Base-by-base conservation (phyloP, 2,329 filamentous ascomycete genomes). In the Ceratocystis colombiana region DNA sequence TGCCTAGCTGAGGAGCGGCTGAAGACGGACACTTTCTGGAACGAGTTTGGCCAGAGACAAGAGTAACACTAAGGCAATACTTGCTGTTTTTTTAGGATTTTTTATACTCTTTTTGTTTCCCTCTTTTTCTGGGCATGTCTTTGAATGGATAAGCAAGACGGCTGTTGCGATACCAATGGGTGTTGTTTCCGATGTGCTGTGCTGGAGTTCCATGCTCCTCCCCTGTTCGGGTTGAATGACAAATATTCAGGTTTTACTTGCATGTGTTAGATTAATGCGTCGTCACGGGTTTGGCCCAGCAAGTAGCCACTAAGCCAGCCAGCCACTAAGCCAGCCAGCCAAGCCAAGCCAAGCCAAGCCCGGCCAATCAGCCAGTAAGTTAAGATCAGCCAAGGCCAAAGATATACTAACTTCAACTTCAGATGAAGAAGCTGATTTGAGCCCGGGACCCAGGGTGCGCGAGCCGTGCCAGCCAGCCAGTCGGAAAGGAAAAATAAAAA, bases 11-110 rank as follows among this genome's bases (percentile, higher is more conserved):
- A 64, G 61, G 48, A 66, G 37, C 57, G 66, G 8, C 53, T 68
- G 64, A 20, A 65, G 33, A 68, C 64, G 20, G 57, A 65, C 2
- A 59, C 44, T 20, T 67, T 67, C 48, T 67, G 66, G 66, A 46
- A 67, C 30, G 33, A 25, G 22, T 67, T 67, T 62, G 63, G n/a
- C 15, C 33, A 64, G 15, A 46, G n/a, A 22, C 53, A 12, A 22
- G 46, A 50, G 46, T 50, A 50, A 50, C 46, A 22, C 37, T 0
- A 41, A 12, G 46, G 46, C 46, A 20, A 50, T 22, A 25, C 46
- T 22, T 50, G n/a, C 46, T 10, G 28, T 50, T 22, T n/a, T 10
- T 17, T 10, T 25, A 22, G 6, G n/a, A 22, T 33, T 33, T 33
- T 3, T 33, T 33, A 2, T 33, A 7, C 30, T 33, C n/a, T 8